Base-by-base conservation (phyloP, 2,329 filamentous ascomycete genomes). In the Ophiostoma quercus region DNA sequence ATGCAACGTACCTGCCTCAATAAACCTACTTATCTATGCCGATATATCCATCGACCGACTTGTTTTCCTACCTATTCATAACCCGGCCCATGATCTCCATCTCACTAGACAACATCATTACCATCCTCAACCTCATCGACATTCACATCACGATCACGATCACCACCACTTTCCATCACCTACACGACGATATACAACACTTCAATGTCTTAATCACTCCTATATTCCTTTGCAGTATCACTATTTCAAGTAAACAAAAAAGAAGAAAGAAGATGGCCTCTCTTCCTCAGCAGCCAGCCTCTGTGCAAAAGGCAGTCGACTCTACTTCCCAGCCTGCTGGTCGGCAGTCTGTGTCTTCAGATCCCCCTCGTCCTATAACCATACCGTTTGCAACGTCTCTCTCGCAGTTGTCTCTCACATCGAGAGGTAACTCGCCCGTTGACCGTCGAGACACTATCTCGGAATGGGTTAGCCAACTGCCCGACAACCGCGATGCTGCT, bases 391-490 rank as follows among this genome's bases (percentile, higher is more conserved):
- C 51, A 16, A 54, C 32, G 14, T 68, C 67, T 4, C 63, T 69
- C 0, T 47, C 54, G 5, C 70, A 47, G 3, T 8, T 67, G 19
- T 32, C 39, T 12, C 68, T 16, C 3, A 11, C 43, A 25, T 32
- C 65, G 19, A 22, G 39, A 1, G 11, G 8, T 25, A 8, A 12
- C 37, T 9, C 51, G 1, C 39, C 63, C 8, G 67, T 22, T 19
- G 22, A 63, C 39, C 51, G 25, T 14, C 16, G 37, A 12, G 29
- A 62, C 2, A 29, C 34, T 14, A 63, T 71, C 14, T 34, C 19
- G 1, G 41, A 60, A 19, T 70, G 69, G 69, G 67, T 70, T 8
- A 19, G 43, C 14, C 69, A 65, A 37, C 62, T 70, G 12, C 65
- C 69, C 3, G n/a, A 8, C 22, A 41, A 5, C 22, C 11, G 39